Evolutionary conservation across 1,284 basidiomycete genomes (phyloP).

Genomic region (Cutaneotrichosporon spelunceum): DNA sequence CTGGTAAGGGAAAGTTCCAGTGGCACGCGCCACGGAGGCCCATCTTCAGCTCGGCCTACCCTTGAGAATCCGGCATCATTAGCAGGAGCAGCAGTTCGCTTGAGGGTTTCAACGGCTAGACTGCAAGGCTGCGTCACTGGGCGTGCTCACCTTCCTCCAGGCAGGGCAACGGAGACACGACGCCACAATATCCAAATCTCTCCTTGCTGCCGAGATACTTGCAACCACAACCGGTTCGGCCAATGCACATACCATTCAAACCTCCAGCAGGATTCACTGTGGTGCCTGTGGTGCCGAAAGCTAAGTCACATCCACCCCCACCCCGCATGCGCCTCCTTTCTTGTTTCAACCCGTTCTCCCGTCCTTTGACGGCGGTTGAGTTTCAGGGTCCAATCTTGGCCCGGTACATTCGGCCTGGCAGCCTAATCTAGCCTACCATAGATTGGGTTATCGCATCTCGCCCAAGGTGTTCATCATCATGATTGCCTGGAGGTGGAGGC

Average conservation of each 20-base stretch:
- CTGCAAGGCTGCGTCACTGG: constrained; percentile 20
- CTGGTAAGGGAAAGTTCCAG: constrained; percentile 4
- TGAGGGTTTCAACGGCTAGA: no score
- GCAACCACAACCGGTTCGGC: no score
- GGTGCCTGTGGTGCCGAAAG: no score
- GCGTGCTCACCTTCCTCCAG: constrained; percentile 17
- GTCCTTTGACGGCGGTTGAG: no score
- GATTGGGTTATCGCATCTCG: background rate
- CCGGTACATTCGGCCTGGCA: background rate
- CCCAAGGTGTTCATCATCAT: background rate
- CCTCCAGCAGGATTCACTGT: no score
- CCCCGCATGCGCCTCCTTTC: background rate
- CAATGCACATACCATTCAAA: no score
- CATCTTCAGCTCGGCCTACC: no score
- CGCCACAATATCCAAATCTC: background rate
- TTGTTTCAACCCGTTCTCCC: background rate
- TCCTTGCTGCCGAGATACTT: background rate
- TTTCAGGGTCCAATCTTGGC: background rate
- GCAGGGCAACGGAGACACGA: background rate
- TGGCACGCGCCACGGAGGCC: no score
- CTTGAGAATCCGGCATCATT: no score
- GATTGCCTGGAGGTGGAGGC: no score
- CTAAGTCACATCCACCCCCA: background rate
- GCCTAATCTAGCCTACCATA: background rate
- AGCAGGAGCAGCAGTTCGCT: no score